Base-by-base conservation (phyloP, 2,329 filamentous ascomycete species). In the Biscogniauxia mediterranea region DNA sequence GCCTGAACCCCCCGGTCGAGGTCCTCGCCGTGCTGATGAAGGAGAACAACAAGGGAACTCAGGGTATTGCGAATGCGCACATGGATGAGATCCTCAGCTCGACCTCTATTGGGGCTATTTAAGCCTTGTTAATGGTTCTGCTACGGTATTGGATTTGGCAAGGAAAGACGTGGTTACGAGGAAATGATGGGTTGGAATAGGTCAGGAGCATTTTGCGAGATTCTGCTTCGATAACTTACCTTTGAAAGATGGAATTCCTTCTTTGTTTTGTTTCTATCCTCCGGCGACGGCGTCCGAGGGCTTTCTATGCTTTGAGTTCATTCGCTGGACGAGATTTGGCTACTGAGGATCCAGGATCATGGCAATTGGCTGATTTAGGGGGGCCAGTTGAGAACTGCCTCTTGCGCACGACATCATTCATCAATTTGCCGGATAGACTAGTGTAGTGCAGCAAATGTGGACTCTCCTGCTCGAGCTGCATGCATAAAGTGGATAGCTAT, bases 1-100 rank as follows among this genome's bases (percentile, higher is more conserved):
- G 89, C 2, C 81, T 99, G n/a, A 84, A 89, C 32, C 95, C 95
- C 1, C 94, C 95, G 0, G 84, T 97, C 25, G 94, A 98, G 75
- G 93, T 97, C 3, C 82, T 98, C 5, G 91, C 93, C 0, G 90
- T 98, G 17, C 77, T 98, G 54, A 70, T 96, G 58, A 89, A 87
- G 71, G 89, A 92, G 71, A 86, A 89, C 70, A 78, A 83, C 5
- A 83, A 79, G 61, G 82, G 81, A 0, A 83, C 82, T 38, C 69
- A 74, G 38, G 81, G 78, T 32, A 75, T 83, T 38, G 85, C 95
- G 76, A 82, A 81, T 66, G 91, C 93, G 21, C 85, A 93, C 70
- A 87, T 95, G 67, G 92, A 96, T 73, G 85, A 88, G 66, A 80
- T 87, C 32, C 73, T 87, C 66, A 85, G 82, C 65, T 80, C 82